Base-by-base conservation (phyloP, 2,329 filamentous ascomycete species). In the Trichoderma simmonsii region DNA sequence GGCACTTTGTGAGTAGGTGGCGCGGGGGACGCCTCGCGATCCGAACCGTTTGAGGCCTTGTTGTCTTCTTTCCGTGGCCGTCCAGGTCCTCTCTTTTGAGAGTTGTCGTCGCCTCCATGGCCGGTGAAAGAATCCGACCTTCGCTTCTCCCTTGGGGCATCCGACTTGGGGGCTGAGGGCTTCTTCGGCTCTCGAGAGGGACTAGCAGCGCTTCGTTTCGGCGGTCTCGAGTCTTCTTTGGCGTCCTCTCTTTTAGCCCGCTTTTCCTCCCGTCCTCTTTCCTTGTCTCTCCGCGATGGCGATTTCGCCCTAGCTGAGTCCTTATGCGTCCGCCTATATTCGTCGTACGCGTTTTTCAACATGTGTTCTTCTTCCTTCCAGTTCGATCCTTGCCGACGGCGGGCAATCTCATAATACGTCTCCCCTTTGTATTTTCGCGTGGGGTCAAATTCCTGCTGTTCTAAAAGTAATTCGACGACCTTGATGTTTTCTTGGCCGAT, bases 341-440 rank as follows among this genome's bases (percentile, higher is more conserved):
- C 87, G 71, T 94, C 91, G 75, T 90, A 94, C 4, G 92, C 89
- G 51, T 90, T 87, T 79, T 95, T 95, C 63, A 99, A 82, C 70
- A 97, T 84, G 57, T 94, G 89, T 74, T 92, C 91, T 80, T 99
- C 96, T 73, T 95, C 91, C 79, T 95, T 91, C 94, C 95, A 98
- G 73, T 93, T 92, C 8, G 95, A 93, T 0, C 96, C 95, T 75
- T 91, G 90, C 54, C 94, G 90, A 62, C 93, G 90, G 76, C 92
- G 89, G 2, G 96, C 94, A 73, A 98, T 90, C 75, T 99, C 94
- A 77, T 90, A 92, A 80, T 98, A 99, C 0, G 93, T 91, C 76
- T 93, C 89, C 26, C 93, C 93, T 75, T 91, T 90, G 75, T 90
- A 91, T 30, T 91, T 87, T 71, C 92, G 90, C 1, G 93, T 94